A percentile compares a stretch with the other conserved stretches of the same genome.
These are phyloP conservation scores for Sisymbrium altissimum DNA, from an alignment of 345 rosid genomes.

Conservation along the genomic window DNA sequence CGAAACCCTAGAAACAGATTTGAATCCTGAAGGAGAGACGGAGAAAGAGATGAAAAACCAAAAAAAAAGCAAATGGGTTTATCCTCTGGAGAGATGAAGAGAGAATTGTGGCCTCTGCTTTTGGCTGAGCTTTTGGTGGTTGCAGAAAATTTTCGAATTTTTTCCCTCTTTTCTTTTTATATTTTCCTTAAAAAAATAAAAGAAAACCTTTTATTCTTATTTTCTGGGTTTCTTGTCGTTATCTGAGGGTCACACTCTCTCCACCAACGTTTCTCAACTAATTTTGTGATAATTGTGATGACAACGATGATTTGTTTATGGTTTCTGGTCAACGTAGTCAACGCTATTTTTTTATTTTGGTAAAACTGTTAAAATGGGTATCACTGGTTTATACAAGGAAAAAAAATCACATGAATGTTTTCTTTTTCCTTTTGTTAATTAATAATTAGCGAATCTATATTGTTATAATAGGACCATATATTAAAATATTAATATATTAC, in stretches of 20 bases:
- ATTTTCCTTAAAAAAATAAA: not conserved
- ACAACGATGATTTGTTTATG: slow-evolving; percentile 1
- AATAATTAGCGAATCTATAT: not conserved
- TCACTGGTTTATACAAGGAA: not conserved
- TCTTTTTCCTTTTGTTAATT: not conserved
- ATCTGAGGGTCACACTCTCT: slow-evolving; percentile 14
- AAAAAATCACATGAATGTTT: not conserved
- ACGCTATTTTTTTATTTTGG: no score
- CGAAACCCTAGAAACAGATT: slow-evolving; percentile 24
- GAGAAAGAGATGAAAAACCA: not conserved
- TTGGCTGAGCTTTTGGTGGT: slow-evolving; percentile 46
- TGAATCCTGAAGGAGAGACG: not conserved
- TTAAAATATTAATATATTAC: not conserved
- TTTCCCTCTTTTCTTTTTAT: slow-evolving; percentile 6
- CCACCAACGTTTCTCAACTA: slow-evolving; percentile 24
- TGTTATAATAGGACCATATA: not conserved
- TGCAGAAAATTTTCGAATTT: slow-evolving; percentile 29
- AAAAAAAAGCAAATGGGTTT: not conserved
- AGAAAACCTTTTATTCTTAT: no score
- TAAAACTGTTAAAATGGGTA: not conserved
- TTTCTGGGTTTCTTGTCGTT: slow-evolving; percentile 15
- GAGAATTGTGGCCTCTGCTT: slow-evolving; percentile 33
- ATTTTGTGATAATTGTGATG: not conserved
- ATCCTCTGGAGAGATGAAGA: slow-evolving; percentile 17
- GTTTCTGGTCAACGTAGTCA: not conserved